Evolutionary conservation across 805 yeast genomes (phyloP), one percentile per base, ranked within the genome.

Genomic region (Tetrapisispora phaffii): DNA sequence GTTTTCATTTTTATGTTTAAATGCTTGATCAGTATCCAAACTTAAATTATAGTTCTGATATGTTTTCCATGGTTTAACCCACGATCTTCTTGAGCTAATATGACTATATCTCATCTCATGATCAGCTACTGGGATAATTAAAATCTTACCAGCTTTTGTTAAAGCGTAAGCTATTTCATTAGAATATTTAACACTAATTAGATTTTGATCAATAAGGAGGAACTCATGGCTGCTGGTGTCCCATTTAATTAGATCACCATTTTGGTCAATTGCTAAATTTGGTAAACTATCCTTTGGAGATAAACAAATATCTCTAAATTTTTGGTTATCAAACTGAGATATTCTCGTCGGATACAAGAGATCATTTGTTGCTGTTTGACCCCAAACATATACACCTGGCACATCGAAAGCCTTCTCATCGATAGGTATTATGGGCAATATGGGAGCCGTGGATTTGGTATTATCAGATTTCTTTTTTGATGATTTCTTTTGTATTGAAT

Each of bases 161-260:
- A 77, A 57, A 1, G 71, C 74, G 59, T 79, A 80, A 2, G 77
- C 62, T 8, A 60, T 61, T n/a, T 76, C 76, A 46, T 75, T 76
- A 12, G 89, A 78, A 34, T 77, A 60, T 40, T 70, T 66, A 2
- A 72, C 74, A 21, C 66, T 58, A 1, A 45, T 49, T 24, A 82
- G 56, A 8, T 72, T 60, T 50, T 76, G 69, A 7, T 79, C 79
- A 39, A 65, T 68, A 16, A 82, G 49, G 2, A 78, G 64, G 20
- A 57, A 46, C 4, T 42, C 24, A 3, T 74, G 72, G 1, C 50
- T 50, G 4, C 56, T 46, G 1, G 52, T 50, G 16, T 24, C 78
- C 85, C 89, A 86, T 57, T 82, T 84, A 45, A 77, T 79, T 28
- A 87, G 70, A 55, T 82, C 75, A 17, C 97, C 97, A 15, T 73